Base-by-base conservation (phyloP, 345 rosid species). In the Murraya paniculata region DNA sequence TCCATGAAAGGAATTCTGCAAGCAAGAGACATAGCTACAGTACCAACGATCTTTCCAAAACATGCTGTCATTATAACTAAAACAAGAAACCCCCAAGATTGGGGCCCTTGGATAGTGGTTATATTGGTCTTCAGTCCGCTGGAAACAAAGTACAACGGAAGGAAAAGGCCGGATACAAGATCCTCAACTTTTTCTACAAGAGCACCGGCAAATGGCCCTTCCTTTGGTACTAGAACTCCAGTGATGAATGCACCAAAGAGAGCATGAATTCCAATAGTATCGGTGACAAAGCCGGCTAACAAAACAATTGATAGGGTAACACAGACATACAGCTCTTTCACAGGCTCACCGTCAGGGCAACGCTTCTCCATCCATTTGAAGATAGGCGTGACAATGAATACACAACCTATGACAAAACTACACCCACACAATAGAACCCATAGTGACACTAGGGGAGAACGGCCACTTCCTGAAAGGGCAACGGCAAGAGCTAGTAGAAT, bases 61-160 rank as follows among this genome's bases (percentile, higher is more conserved):
- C 95, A 91, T 25, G 97, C 89, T 8, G 90, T 92, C 68, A 57
- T 56, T 64, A 94, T 92, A 62, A 92, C 90, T 77, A 94, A 80
- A 55, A 86, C 84, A 2, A 94, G 90, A 48, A 90, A 81, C 9
- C 92, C 98, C 97, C 97, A 94, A 5, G 95, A 90, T 67, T 89
- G 89, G 36, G 69, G 75, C 8, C 95, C 94, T 50, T 5, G 61
- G 78, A 94, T 91, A 7, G 92, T 83, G 31, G 93, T 85, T 57
- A 94, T 36, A 62, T 94, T 75, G 24, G 98, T 94, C 88, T 94
- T 90, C 83, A 94, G 74, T 53, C 98, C 98, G 68, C 95, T 94
- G 8, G 96, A 91, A 7, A 88, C 98, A 58, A 94, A 94, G 83
- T 87, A 92, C 64, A 94, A 68, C 0, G 97, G 98, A 18, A 94